Evolutionary conservation across 257 asterid species (phyloP).

Genomic region (Capsicum pubescens): DNA sequence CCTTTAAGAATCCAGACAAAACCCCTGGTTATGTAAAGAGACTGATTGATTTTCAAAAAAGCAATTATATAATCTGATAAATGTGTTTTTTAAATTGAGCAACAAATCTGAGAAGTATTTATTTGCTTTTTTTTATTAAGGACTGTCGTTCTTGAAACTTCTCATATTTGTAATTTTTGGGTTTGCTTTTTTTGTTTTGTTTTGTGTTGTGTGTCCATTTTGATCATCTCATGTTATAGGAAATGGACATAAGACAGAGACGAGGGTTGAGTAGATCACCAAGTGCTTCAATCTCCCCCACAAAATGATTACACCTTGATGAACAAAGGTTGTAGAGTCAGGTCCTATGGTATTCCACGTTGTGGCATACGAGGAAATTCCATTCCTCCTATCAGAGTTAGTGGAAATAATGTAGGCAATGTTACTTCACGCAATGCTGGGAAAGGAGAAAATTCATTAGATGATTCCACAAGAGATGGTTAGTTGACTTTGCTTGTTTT

Average conservation of each 20-base stretch:
- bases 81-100: slow-evolving; percentile 11
- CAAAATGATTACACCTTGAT: slow-evolving; percentile 62
- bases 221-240: slow-evolving; percentile 53
- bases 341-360: slow-evolving; percentile 73
- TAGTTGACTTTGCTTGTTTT: slow-evolving; percentile 30
- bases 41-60: too few species aligned
- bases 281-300: slow-evolving; percentile 73
- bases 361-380: slow-evolving; percentile 95
- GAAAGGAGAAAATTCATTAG: slow-evolving; percentile 83
- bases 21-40: not conserved
- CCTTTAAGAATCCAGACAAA: not conserved
- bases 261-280: slow-evolving; percentile 81
- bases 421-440: slow-evolving; percentile 68
- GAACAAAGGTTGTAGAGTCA: slow-evolving; percentile 69
- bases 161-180: slow-evolving; percentile 28
- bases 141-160: not conserved
- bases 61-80: not conserved
- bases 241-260: slow-evolving; percentile 88
- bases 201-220: not conserved
- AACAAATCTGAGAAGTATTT: slow-evolving; percentile 3
- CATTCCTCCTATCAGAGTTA: slow-evolving; percentile 87
- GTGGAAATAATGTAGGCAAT: slow-evolving; percentile 67
- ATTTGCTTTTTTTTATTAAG: slow-evolving; percentile 16
- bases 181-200: not conserved
- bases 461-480: slow-evolving; percentile 93